Base-by-base conservation (phyloP, 257 asterid species). In the Voacanga thouarsii region DNA sequence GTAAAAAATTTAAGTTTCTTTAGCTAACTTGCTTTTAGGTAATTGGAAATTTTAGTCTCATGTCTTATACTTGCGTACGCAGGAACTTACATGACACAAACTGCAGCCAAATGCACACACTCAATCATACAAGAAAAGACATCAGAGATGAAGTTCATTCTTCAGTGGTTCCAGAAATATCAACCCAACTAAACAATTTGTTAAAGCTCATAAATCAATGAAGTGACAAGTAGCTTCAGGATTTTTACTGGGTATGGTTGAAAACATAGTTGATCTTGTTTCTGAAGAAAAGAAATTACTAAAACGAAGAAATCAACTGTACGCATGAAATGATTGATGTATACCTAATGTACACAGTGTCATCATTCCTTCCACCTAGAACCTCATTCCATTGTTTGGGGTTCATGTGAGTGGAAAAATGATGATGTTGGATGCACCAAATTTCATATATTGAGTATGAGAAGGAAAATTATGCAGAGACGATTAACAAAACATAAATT, bases 391-490 rank as follows among this genome's bases (percentile, higher is more conserved):
- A 15, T 10, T 33, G 30, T 33, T 70, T 9, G 11, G 11, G 23
- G 3, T 50, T 21, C 12, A 15, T 26, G 49, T 15, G 5, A 43
- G 21, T 71, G 24, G 18, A 12, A 23, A 3, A 76, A 11, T 10
- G 5, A 28, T 21, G 21, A 39, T 37, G 23, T 43, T 23, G 10
- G 51, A 33, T 23, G 23, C 12, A 30, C 26, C 44, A 67, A 51
- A 19, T 37, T 5, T 15, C 56, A 55, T 51, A 49, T 3, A 77
- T 12, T 7, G 15, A 23, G 8, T n/a, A 15, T 26, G 16, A 49
- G 44, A 53, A n/a, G 75, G 26, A 77, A 76, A 63, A 76, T 12
- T n/a, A 53, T 51, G 14, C 41, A 53, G 44, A 53, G 44, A 15
- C 55, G 7, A 6, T 24, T 18, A 7, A 24, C 37, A 41, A 37